A percentile compares a stretch with the other conserved stretches of the same genome.
These are phyloP conservation scores for Neurospora hispaniola DNA, from an alignment of 495 filamentous ascomycete species.

Conservation along the genomic window DNA sequence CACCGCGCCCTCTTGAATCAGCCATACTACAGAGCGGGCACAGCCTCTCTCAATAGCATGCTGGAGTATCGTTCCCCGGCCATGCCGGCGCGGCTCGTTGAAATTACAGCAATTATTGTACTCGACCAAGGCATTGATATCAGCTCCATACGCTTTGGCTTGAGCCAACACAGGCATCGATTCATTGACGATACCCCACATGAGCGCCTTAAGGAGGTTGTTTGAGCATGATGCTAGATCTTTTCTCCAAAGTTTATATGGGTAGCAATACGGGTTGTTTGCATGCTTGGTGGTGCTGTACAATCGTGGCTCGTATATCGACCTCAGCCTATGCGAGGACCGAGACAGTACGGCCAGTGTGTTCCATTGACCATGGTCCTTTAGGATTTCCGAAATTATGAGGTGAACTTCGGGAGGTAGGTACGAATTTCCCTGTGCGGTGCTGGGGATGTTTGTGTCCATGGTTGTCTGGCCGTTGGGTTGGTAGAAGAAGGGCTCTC, in stretches of 20 bases:
- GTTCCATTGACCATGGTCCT: background rate
- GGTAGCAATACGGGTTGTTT: background rate
- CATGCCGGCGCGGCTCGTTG: background rate
- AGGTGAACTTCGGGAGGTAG: background rate
- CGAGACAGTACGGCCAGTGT: background rate
- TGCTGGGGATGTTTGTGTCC: background rate
- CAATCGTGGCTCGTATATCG: background rate
- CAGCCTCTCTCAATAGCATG: background rate
- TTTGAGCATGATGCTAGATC: background rate
- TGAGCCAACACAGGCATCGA: background rate
- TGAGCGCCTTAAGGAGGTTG: background rate
- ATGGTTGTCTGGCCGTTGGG: background rate
- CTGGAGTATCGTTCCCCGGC: background rate
- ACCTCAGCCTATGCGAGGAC: background rate
- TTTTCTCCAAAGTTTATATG: background rate
- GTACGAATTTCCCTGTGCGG: background rate
- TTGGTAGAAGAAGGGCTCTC: background rate
- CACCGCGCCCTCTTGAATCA: background rate
- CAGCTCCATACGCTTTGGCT: background rate
- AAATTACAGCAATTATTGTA: too few relatives aligned
- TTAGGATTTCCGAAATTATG: background rate
- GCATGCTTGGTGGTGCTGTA: background rate
- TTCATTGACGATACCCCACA: background rate
- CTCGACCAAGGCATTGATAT: background rate
- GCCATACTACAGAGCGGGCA: background rate